Conservation (phyloP, 768 basidiomycete species). For the Dioszegia hungarica region DNA sequence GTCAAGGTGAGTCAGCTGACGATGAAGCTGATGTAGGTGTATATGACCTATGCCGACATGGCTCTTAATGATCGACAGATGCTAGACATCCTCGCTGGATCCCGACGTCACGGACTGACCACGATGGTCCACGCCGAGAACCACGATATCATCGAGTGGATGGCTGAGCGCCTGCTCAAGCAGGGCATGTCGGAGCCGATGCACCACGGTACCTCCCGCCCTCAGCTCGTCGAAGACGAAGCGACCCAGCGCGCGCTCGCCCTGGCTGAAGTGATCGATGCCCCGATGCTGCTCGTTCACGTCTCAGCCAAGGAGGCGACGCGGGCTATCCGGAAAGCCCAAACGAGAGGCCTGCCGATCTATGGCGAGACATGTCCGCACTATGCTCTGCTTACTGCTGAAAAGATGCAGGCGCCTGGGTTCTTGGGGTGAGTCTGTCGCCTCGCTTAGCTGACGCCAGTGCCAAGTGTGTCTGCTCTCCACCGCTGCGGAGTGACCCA, state of each 20-base stretch:
- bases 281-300: conserved; percentile 47
- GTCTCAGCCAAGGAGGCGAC: conserved; percentile 41
- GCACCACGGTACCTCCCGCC: conserved; percentile 42
- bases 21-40: conserved; percentile 20
- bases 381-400: conserved; percentile 38
- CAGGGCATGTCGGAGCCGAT: conserved; percentile 40
- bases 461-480: conserved; percentile 45
- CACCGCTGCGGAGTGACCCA: conserved; percentile 38
- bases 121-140: conserved; percentile 49
- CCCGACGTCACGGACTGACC: conserved; percentile 42
- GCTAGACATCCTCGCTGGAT: conserved; percentile 45
- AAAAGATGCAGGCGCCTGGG: conserved; percentile 39
- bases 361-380: conserved; percentile 48
- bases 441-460: conserved; percentile 11
- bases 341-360: conserved; percentile 34
- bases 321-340: conserved; percentile 42
- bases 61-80: conserved; percentile 48
- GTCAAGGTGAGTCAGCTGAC: conserved; percentile 38
- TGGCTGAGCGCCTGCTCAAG: conserved; percentile 31
- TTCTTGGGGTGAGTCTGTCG: conserved; percentile 36
- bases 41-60: conserved; percentile 49
- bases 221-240: conserved; percentile 44
- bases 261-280: conserved; percentile 41
- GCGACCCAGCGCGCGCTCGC: conserved; percentile 46
- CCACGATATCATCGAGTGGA: conserved; percentile 47